Evolutionary conservation across 148 eudicot species (phyloP).

Genomic region (Vaccinium darrowii): DNA sequence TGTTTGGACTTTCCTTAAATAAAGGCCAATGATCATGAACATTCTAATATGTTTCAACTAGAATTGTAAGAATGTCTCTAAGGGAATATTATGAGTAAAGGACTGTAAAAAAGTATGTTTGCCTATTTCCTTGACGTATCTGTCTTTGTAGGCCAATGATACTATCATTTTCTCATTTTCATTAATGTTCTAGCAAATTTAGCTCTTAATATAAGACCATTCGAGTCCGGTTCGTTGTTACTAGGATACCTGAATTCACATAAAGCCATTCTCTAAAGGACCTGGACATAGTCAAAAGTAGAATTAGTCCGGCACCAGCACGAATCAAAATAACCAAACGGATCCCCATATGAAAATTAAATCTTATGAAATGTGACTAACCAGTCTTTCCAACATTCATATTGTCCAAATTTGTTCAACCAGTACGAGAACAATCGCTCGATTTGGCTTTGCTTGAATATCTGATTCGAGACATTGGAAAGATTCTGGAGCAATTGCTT

Average conservation of each 20-base stretch:
- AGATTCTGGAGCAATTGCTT: no score
- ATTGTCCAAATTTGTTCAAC: no score
- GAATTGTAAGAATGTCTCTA: not conserved
- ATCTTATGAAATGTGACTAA: no score
- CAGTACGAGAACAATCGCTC: no score
- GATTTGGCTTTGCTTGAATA: no score
- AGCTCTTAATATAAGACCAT: no score
- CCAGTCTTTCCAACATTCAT: not conserved
- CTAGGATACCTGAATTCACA: not conserved
- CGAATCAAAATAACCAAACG: not conserved
- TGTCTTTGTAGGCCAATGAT: not conserved
- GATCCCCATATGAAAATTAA: no score
- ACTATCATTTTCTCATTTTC: not conserved
- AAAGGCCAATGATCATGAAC: not conserved
- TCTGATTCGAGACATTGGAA: no score
- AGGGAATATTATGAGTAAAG: not conserved
- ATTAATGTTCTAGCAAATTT: not conserved
- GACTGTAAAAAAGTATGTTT: not conserved
- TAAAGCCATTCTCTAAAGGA: not conserved
- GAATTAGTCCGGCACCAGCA: not conserved
- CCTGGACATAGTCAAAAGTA: not conserved
- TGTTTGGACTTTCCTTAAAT: not conserved
- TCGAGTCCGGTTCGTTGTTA: not conserved
- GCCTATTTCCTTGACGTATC: not conserved
- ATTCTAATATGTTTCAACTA: not conserved